phyloP scores from a whole-genome alignment of 305 asterid genomes.

The Rubia peregrina region DNA sequence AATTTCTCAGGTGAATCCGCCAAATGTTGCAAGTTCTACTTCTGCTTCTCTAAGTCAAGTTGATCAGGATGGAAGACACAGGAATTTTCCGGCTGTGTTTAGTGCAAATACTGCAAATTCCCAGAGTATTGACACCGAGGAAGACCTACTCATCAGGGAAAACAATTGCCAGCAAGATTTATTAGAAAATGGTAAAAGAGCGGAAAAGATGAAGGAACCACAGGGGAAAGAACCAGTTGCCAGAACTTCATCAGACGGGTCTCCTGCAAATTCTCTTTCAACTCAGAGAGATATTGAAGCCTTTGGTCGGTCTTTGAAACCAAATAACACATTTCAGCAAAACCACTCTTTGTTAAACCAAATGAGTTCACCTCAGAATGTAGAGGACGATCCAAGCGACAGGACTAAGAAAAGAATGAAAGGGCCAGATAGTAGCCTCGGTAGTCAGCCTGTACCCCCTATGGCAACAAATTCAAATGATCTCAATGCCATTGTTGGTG shows the following conservation, averaged over 20 bases:
- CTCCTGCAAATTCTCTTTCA: slow-evolving; percentile 50
- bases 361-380: slow-evolving; percentile 31
- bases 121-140: slow-evolving; percentile 27
- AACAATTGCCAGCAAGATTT: slow-evolving; percentile 30
- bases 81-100: slow-evolving; percentile 20
- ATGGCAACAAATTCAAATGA: slow-evolving; percentile 29
- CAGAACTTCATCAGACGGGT: slow-evolving; percentile 30
- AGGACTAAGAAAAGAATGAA: slow-evolving; percentile 47
- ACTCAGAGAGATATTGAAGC: slow-evolving; percentile 55
- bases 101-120: slow-evolving; percentile 31
- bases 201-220: slow-evolving; percentile 32
- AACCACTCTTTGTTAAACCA: slow-evolving; percentile 39
- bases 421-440: slow-evolving; percentile 34
- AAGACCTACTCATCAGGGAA: slow-evolving; percentile 36
- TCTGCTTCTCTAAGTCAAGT: slow-evolving; percentile 34
- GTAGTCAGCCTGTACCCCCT: slow-evolving; percentile 31
- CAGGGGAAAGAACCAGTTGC: slow-evolving; percentile 31
- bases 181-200: slow-evolving; percentile 23
- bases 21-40: slow-evolving; percentile 50
- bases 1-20: slow-evolving; percentile 32
- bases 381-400: slow-evolving; percentile 49
- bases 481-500: slow-evolving; percentile 28
- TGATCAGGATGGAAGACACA: slow-evolving; percentile 27
- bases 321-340: slow-evolving; percentile 41
- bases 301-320: slow-evolving; percentile 63